Evolutionary conservation across 2,329 filamentous ascomycete genomes (phyloP), one percentile per base, ranked within the genome.

Genomic region (Colletotrichum tamarilloi): DNA sequence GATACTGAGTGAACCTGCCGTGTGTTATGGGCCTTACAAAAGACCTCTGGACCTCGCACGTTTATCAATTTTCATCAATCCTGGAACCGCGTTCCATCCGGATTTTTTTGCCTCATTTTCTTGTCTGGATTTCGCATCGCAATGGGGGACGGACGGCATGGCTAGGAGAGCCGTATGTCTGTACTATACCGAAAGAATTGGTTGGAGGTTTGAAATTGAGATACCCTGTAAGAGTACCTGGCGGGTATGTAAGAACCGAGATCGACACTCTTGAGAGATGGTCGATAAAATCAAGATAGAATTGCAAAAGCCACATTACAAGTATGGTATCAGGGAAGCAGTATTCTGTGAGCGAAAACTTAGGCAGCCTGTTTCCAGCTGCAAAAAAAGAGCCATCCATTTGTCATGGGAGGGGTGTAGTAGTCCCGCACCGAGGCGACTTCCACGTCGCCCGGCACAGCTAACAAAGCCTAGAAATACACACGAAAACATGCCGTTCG

Each of bases 151-250:
- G 30, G 26, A 63, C 46, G 70, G 53, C 60, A 9, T 8, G 42
- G 53, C 22, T 5, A 35, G 32, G 19, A 38, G 9, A 19, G 49
- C 62, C 49, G 56, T 60, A 30, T 73, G 67, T 70, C 49, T 73
- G 67, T 70, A 60, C 55, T 22, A 55, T 65, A 57, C 32, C 19
- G 6, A 57, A 42, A 35, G 32, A 35, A 2, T 12, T 24, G 49
- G n/a, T 55, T 16, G 16, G 22, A 56, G 12, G 26, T 56, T 26
- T 28, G 53, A 32, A 12, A 53, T 38, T 19, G 56, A 74, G 68
- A 74, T 74, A 72, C 72, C 72, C 68, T 63, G 56, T 57, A 57
- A 64, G 56, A 73, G 55, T 66, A 73, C 9, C 24, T 49, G n/a
- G 24, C 49, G 35, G 19, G 42, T 22, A 19, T 7, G 7, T 5